phyloP scores from a whole-genome alignment of 257 asterid genomes.

The Pogostemon cablin region DNA sequence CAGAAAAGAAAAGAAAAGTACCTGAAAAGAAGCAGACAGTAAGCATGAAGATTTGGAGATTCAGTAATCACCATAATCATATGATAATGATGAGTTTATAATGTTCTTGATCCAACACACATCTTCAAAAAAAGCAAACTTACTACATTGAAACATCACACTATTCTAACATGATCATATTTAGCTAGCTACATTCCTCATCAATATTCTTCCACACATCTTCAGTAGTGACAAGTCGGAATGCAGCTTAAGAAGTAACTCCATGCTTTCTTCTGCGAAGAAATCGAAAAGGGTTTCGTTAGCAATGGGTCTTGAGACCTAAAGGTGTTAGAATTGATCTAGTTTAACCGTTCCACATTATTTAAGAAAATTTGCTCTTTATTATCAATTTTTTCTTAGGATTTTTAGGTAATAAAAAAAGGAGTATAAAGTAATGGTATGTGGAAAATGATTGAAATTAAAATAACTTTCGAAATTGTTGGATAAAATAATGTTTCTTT shows the following conservation, averaged over 20 bases:
- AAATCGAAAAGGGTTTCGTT: neutral
- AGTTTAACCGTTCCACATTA: no score
- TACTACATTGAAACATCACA: slow-evolving; percentile 16
- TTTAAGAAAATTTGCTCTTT: no score
- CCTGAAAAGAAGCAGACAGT: neutral
- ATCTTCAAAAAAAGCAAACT: neutral
- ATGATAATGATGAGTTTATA: slow-evolving; percentile 25
- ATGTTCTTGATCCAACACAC: slow-evolving; percentile 15
- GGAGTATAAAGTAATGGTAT: no score
- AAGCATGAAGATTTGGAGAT: slow-evolving; percentile 13
- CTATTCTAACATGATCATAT: neutral
- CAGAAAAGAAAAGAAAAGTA: neutral
- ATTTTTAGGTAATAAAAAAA: no score
- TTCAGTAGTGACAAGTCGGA: slow-evolving; percentile 43
- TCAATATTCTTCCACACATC: no score
- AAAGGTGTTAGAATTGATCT: no score
- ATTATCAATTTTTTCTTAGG: no score
- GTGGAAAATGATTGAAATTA: no score
- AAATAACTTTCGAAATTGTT: no score
- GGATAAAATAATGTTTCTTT: no score
- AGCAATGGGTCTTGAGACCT: neutral
- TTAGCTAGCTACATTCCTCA: neutral
- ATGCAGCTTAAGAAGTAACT: slow-evolving; percentile 61
- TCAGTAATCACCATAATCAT: slow-evolving; percentile 9
- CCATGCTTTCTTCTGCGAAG: slow-evolving; percentile 59